These are phyloP conservation scores for Nannizzia gypsea DNA, from an alignment of 2,329 filamentous ascomycete species.

Conservation along the genomic window DNA sequence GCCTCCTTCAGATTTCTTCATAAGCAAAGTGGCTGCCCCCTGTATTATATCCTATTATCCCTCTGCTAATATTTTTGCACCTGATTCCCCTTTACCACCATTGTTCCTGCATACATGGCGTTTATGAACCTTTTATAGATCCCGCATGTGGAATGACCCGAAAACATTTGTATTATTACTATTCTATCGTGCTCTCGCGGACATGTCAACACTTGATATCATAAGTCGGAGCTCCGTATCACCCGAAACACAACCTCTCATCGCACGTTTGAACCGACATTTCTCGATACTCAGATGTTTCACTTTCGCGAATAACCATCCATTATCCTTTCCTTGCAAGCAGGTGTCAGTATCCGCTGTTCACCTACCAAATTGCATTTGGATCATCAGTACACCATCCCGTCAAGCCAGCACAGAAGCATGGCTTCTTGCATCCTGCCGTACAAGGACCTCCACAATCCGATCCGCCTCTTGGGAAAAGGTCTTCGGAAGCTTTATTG, in stretches of 20 bases:
- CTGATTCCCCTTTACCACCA: not conserved
- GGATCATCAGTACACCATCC: no score
- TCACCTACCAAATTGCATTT: no score
- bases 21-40: not conserved
- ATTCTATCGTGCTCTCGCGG: not conserved
- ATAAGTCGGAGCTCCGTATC: not conserved
- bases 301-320: no score
- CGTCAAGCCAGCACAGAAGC: no score
- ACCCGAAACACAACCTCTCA: not conserved
- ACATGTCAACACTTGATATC: not conserved
- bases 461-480: no score
- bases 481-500: no score
- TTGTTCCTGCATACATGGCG: not conserved
- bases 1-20: not conserved
- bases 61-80: not conserved
- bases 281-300: no score
- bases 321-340: no score
- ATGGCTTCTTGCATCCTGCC: no score
- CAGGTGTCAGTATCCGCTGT: no score
- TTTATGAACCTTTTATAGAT: not conserved
- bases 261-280: no score
- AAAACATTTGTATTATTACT: not conserved
- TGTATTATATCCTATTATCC: not conserved
- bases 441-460: no score
- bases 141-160: not conserved